Evolutionary conservation across 805 yeast species (phyloP).

Genomic region (Metschnikowia proteae): DNA sequence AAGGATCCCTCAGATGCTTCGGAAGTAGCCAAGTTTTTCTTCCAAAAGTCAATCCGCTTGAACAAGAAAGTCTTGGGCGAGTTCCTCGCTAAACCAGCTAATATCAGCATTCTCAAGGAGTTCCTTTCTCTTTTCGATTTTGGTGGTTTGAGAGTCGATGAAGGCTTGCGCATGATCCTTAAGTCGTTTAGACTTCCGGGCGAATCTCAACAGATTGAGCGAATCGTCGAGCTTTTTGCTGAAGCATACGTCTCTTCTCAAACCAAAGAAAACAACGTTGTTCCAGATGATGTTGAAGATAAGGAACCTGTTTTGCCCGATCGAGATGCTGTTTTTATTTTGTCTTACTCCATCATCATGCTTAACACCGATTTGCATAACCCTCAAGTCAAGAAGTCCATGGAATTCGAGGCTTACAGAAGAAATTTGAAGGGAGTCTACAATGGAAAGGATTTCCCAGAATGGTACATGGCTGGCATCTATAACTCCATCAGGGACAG

Average conservation of each 20-base stretch:
- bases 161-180: conserved; percentile 78
- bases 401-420: conserved; percentile 81
- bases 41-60: conserved; percentile 72
- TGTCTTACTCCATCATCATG: conserved; percentile 90
- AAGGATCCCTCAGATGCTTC: conserved; percentile 41
- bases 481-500: conserved; percentile 75
- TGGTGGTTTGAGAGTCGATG: conserved; percentile 78
- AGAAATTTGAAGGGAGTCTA: conserved; percentile 78
- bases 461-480: conserved; percentile 78
- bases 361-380: conserved; percentile 91
- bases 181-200: conserved; percentile 92
- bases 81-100: conserved; percentile 71
- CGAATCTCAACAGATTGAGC: conserved; percentile 94
- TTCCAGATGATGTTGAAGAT: conserved; percentile 22
- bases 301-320: conserved; percentile 57
- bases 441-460: conserved; percentile 72
- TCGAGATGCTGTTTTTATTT: conserved; percentile 80
- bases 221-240: conserved; percentile 84
- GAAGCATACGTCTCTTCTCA: conserved; percentile 72
- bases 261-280: conserved; percentile 22
- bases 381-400: conserved; percentile 87
- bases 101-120: conserved; percentile 51
- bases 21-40: conserved; percentile 73
- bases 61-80: conserved; percentile 89
- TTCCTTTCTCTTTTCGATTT: conserved; percentile 76